Evolutionary conservation across 306 rosid species (phyloP).

Genomic region (Medicago ruthenica): DNA sequence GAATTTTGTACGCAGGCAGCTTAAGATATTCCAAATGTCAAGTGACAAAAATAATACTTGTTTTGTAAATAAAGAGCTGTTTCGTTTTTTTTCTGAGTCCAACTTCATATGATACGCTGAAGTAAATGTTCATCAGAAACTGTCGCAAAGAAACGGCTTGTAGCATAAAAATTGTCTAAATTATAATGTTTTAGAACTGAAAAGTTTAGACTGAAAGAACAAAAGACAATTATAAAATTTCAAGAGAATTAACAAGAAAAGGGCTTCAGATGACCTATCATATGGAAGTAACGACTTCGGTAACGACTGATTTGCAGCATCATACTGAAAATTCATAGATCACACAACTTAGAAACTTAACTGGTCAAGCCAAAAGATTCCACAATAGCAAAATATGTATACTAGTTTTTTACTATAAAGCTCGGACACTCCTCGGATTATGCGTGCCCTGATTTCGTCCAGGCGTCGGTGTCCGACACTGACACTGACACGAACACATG

Average conservation of each 20-base stretch:
- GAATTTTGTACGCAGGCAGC: not conserved
- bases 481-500: no score
- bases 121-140: conserved; percentile 17
- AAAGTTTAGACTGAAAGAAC: conserved; percentile 29
- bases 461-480: no score
- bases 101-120: not conserved
- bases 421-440: no score
- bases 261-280: conserved; percentile 85
- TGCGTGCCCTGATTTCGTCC: no score
- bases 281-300: conserved; percentile 87
- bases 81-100: conserved; percentile 1
- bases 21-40: conserved; percentile 29
- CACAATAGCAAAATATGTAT: conserved; percentile 18
- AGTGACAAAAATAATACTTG: conserved; percentile 15
- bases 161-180: not conserved
- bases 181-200: conserved; percentile 20
- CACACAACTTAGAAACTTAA: conserved; percentile 30
- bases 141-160: not conserved
- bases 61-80: conserved; percentile 15
- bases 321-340: conserved; percentile 67
- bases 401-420: not conserved
- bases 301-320: conserved; percentile 50
- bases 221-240: conserved; percentile 23
- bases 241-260: conserved; percentile 73
- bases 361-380: conserved; percentile 29